Conservation (phyloP, 2,329 filamentous ascomycete species). For the Aspergillus tanneri region DNA sequence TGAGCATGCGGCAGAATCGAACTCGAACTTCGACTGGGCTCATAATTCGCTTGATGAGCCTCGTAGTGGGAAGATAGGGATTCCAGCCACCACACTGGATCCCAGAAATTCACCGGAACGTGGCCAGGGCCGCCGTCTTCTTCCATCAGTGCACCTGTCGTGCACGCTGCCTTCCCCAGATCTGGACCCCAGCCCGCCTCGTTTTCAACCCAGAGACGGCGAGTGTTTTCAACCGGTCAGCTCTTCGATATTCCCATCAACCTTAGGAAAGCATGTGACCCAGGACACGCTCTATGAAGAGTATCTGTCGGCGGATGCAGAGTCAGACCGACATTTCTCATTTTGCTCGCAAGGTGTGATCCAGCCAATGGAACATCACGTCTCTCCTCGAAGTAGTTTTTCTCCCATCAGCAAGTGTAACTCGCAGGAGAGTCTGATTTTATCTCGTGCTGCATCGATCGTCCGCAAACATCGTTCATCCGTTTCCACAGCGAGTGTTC, state of each 20-base stretch:
- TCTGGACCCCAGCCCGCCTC: conserved; percentile 34
- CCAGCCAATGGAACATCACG: conserved; percentile 40
- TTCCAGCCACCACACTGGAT: conserved; percentile 14
- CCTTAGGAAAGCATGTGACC: conserved; percentile 33
- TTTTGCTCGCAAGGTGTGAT: conserved; percentile 44
- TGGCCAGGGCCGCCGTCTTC: conserved; percentile 13
- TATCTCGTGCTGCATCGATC: conserved; percentile 50
- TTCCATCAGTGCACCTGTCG: conserved; percentile 22
- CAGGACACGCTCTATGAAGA: conserved; percentile 41
- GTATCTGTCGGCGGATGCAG: conserved; percentile 46
- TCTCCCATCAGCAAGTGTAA: conserved; percentile 57
- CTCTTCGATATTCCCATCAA: conserved; percentile 31
- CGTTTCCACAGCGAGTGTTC: conserved; percentile 46
- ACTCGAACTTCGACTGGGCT: conserved; percentile 61
- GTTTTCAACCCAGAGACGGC: conserved; percentile 24
- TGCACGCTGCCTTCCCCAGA: conserved; percentile 33
- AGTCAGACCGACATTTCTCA: conserved; percentile 49
- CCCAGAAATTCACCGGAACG: conserved; percentile 12
- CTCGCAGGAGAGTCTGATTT: conserved; percentile 57
- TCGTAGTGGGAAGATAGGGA: conserved; percentile 17
- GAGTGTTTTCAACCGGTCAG: conserved; percentile 36
- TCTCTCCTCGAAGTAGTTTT: conserved; percentile 49
- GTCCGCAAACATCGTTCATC: conserved; percentile 50
- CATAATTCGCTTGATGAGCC: conserved; percentile 35
- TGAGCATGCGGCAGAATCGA: conserved; percentile 60